These are phyloP conservation scores for Hanseniaspora nectarophila DNA, from an alignment of 805 yeast species.

Conservation along the genomic window DNA sequence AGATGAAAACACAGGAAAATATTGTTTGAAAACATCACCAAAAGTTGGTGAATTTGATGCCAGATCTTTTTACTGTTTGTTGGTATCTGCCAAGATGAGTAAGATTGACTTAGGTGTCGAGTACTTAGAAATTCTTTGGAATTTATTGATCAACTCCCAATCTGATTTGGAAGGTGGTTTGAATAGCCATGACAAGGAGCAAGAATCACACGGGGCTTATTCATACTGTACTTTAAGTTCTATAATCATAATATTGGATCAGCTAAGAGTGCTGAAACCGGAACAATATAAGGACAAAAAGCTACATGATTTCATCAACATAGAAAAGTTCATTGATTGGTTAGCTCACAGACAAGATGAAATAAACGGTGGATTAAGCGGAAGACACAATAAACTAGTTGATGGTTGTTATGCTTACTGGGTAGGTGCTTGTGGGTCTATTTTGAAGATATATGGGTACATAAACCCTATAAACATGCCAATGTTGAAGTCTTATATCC, in stretches of 20 bases:
- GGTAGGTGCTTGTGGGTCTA: constrained; percentile 75
- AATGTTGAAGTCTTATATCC: constrained; percentile 51
- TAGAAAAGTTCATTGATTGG: constrained; percentile 54
- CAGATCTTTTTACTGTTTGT: constrained; percentile 76
- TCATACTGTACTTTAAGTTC: constrained; percentile 79
- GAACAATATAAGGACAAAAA: constrained; percentile 18
- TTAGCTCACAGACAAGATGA: constrained; percentile 51
- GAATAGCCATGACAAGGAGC: constrained; percentile 54
- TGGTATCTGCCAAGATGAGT: constrained; percentile 58
- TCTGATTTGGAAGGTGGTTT: constrained; percentile 86
- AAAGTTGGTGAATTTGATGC: constrained; percentile 68
- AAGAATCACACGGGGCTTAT: constrained; percentile 96
- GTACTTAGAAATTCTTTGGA: constrained; percentile 38
- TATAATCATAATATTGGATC: constrained; percentile 36
- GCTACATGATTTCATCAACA: constrained; percentile 32
- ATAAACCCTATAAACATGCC: constrained; percentile 37
- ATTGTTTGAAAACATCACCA: constrained; percentile 21
- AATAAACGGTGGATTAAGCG: constrained; percentile 78
- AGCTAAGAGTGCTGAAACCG: constrained; percentile 17
- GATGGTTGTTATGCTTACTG: constrained; percentile 95
- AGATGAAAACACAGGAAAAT: constrained; percentile 28
- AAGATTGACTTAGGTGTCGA: constrained; percentile 47
- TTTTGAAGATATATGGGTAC: constrained; percentile 28
- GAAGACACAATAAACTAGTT: constrained; percentile 84
- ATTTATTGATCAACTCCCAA: constrained; percentile 61